Percentiles rank a stretch among this genome's conserved stretches.
Conservation (phyloP, 257 asterid genomes). For the Apocynum venetum region DNA sequence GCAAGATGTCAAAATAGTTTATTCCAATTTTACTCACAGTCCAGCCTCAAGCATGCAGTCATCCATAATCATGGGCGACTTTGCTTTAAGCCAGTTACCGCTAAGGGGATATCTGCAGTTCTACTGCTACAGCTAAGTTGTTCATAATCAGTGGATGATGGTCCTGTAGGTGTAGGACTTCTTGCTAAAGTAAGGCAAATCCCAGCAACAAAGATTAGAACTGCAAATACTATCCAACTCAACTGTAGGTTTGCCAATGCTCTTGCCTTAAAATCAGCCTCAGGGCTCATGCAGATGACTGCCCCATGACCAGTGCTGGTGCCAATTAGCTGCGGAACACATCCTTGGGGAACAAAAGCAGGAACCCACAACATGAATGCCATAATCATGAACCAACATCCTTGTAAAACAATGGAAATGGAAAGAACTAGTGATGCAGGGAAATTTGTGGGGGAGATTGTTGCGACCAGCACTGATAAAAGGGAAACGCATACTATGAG, state of each 20-base stretch:
- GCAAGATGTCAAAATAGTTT: background rate
- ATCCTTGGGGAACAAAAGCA: slow-evolving; percentile 48
- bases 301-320: slow-evolving; percentile 37
- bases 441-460: slow-evolving; percentile 48
- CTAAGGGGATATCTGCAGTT: slow-evolving; percentile 26
- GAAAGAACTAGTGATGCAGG: slow-evolving; percentile 61
- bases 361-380: slow-evolving; percentile 71
- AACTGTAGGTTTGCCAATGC: slow-evolving; percentile 80
- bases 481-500: slow-evolving; percentile 57
- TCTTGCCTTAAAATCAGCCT: slow-evolving; percentile 55
- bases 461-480: slow-evolving; percentile 41
- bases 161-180: slow-evolving; percentile 26
- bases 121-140: slow-evolving; percentile 37
- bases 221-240: slow-evolving; percentile 67
- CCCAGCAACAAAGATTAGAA: slow-evolving; percentile 37
- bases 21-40: background rate
- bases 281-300: slow-evolving; percentile 44
- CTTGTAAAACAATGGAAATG: slow-evolving; percentile 64
- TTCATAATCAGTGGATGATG: slow-evolving; percentile 43
- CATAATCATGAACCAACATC: slow-evolving; percentile 80
- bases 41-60: background rate
- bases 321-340: slow-evolving; percentile 23
- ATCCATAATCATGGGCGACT: slow-evolving; percentile 1
- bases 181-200: slow-evolving; percentile 39
- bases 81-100: slow-evolving; percentile 19